phyloP scores from a whole-genome alignment of 108 stramenopile species.

The Cyclotella distinguenda region DNA sequence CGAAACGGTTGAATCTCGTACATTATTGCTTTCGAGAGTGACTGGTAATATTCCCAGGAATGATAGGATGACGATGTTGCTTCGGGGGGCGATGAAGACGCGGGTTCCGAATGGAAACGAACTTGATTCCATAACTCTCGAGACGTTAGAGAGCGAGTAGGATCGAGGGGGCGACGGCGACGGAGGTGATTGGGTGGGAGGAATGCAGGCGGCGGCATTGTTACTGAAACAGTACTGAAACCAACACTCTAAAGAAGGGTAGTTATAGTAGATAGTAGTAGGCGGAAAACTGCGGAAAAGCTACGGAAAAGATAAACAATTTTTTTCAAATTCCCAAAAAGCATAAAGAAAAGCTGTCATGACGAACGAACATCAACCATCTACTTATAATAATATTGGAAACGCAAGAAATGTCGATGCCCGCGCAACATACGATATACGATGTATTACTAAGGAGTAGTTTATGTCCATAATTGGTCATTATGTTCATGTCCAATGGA shows the following conservation, averaged over 20 bases:
- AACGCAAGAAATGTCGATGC: no score
- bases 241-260: not conserved
- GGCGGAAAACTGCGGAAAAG: no score
- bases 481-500: no score
- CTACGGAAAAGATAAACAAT: no score
- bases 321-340: no score
- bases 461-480: no score
- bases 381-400: no score
- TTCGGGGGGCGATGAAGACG: not conserved
- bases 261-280: not conserved
- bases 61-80: slow-evolving; percentile 1
- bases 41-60: slow-evolving; percentile 17
- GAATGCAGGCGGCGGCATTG: not conserved
- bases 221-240: no score
- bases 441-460: no score
- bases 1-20: slow-evolving; percentile 82
- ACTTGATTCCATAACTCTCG: slow-evolving; percentile 37
- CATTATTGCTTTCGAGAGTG: slow-evolving; percentile 48
- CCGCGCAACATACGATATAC: no score
- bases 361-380: no score
- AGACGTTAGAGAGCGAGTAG: slow-evolving; percentile 22
- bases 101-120: slow-evolving; percentile 18
- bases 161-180: slow-evolving; percentile 13
- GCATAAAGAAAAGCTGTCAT: no score
- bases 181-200: slow-evolving; percentile 1